Conservation (phyloP, 2,329 filamentous ascomycete species). For the Botrytis aclada region DNA sequence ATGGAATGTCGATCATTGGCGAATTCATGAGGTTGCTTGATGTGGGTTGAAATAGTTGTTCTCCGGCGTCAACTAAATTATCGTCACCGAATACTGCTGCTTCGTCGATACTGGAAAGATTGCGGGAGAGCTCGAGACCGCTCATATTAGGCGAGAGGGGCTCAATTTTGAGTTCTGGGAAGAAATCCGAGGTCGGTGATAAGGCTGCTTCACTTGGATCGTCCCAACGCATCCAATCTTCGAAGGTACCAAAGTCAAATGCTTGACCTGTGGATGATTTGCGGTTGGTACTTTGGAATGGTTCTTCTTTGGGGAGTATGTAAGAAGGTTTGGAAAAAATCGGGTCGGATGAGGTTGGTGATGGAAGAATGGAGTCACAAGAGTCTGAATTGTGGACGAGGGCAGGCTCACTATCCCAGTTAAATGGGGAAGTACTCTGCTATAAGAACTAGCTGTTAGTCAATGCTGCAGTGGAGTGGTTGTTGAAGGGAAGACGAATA, state of each 20-base stretch:
- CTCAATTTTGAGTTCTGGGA: slow-evolving; percentile 34
- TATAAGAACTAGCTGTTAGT: neutral
- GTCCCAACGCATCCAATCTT: slow-evolving; percentile 38
- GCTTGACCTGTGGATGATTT: slow-evolving; percentile 28
- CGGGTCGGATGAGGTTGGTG: slow-evolving; percentile 30
- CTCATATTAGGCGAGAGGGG: slow-evolving; percentile 31
- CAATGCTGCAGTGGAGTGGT: neutral
- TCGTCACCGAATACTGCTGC: slow-evolving; percentile 32
- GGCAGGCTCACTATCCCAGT: slow-evolving; percentile 30
- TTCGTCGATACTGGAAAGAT: slow-evolving; percentile 25
- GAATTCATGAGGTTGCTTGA: slow-evolving; percentile 16
- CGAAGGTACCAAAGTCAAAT: slow-evolving; percentile 34
- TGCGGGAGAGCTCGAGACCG: slow-evolving; percentile 28
- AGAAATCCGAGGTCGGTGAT: slow-evolving; percentile 33
- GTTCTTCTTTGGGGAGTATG: slow-evolving; percentile 25
- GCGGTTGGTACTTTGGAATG: slow-evolving; percentile 16
- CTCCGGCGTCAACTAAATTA: slow-evolving; percentile 25
- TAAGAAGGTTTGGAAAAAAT: slow-evolving; percentile 25
- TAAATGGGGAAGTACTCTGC: slow-evolving; percentile 22
- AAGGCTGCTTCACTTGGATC: slow-evolving; percentile 31
- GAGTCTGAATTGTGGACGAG: slow-evolving; percentile 29
- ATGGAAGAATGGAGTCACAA: slow-evolving; percentile 32
- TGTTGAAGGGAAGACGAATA: neutral
- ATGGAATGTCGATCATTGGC: slow-evolving; percentile 17
- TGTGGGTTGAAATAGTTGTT: slow-evolving; percentile 33